Evolutionary conservation across 2,329 filamentous ascomycete species (phyloP).

Genomic region (Tolypocladium pustulatum): DNA sequence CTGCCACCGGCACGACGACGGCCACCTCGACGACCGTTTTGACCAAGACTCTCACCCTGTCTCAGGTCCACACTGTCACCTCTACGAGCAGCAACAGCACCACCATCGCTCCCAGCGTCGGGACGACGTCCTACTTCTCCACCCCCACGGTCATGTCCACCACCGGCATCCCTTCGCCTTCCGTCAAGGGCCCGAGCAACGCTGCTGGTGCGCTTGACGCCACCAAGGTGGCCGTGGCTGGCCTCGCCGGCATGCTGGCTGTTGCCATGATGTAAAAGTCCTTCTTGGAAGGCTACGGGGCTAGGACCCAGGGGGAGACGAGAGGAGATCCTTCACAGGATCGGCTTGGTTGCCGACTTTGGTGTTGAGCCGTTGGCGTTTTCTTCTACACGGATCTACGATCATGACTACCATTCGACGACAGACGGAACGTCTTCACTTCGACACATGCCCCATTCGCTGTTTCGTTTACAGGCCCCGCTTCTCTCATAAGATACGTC

Average conservation of each 20-base stretch:
- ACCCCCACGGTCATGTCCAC: constrained; percentile 10
- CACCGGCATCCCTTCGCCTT: constrained; percentile 16
- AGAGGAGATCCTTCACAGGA: background rate
- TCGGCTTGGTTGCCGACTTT: constrained; percentile 1
- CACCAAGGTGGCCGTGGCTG: constrained; percentile 35
- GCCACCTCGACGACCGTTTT: constrained; percentile 38
- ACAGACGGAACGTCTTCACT: background rate
- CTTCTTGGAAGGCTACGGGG: background rate
- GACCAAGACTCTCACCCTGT: constrained; percentile 42
- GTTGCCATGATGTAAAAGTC: constrained; percentile 38
- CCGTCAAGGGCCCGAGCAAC: constrained; percentile 24
- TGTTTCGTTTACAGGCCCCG: background rate
- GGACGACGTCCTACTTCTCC: constrained; percentile 10
- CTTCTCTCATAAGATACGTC: background rate
- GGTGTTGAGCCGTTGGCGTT: background rate
- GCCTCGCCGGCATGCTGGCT: constrained; percentile 37
- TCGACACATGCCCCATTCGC: background rate
- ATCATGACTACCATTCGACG: constrained; percentile 1
- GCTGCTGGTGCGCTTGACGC: constrained; percentile 33
- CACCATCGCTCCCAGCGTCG: constrained; percentile 16
- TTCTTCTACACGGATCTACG: constrained; percentile 1
- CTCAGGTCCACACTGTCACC: constrained; percentile 30
- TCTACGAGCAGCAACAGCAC: constrained; percentile 23
- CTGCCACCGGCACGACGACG: constrained; percentile 26
- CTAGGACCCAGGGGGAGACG: background rate